phyloP scores from a whole-genome alignment of 495 filamentous ascomycete genomes.

The Penicillium waksmanii region DNA sequence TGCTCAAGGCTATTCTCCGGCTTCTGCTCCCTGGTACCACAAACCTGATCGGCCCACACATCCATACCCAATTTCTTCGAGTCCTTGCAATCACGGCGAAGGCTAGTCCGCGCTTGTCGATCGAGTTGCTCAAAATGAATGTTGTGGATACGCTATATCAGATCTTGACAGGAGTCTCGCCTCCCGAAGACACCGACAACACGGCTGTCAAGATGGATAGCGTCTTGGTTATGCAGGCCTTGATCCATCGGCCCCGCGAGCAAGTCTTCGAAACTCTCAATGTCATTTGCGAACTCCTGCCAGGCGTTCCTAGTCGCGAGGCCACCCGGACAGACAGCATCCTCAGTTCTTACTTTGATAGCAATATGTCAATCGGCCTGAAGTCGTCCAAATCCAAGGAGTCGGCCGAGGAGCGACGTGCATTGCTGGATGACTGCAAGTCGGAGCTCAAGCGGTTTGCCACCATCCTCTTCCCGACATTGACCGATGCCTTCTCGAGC shows the following conservation, averaged over 20 bases:
- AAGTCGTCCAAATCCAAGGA: conserved; percentile 55
- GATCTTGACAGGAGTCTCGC: conserved; percentile 94
- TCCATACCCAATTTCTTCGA: conserved; percentile 95
- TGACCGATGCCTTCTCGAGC: conserved; percentile 97
- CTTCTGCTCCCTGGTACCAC: conserved; percentile 92
- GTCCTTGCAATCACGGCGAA: conserved; percentile 86
- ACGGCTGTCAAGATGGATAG: conserved; percentile 90
- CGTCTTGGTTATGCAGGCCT: conserved; percentile 96
- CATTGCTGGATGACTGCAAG: conserved; percentile 78
- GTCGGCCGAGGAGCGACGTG: conserved; percentile 76
- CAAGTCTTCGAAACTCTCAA: conserved; percentile 97
- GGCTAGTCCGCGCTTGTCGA: conserved; percentile 83
- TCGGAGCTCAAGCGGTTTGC: conserved; percentile 88
- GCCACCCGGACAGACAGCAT: conserved; percentile 55
- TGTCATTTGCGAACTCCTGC: conserved; percentile 95
- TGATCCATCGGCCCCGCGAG: conserved; percentile 95
- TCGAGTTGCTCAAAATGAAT: conserved; percentile 93
- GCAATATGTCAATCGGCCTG: conserved; percentile 32
- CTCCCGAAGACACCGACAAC: conserved; percentile 78
- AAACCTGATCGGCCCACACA: conserved; percentile 91
- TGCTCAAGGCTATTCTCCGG: conserved; percentile 86
- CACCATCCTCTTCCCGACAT: conserved; percentile 90
- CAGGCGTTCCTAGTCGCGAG: conserved; percentile 47
- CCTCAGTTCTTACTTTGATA: conserved; percentile 51
- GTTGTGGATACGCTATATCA: conserved; percentile 98